Base-by-base conservation (phyloP, 2,329 filamentous ascomycete species). In the Hypoxylon sp. region DNA sequence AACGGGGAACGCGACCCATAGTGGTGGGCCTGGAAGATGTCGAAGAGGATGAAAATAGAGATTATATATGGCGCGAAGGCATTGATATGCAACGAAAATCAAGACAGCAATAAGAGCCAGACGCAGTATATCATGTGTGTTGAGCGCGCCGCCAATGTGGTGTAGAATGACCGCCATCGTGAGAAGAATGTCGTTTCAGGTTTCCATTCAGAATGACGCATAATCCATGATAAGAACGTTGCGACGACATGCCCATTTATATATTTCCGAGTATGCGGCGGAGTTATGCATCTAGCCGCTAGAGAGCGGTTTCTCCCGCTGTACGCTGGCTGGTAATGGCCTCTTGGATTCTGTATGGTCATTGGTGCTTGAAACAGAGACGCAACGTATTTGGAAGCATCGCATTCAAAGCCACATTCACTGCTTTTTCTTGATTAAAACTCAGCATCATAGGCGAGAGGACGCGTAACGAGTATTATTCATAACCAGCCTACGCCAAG, bases 1-100 rank as follows among this genome's bases (percentile, higher is more conserved):
- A 12, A 70, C 27, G 14, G 69, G 64, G 55, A 74, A 70, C 6
- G 71, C 73, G 50, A 74, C 69, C 72, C 72, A 74, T 62, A 74
- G 45, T 23, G 63, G 69, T 5, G 73, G 73, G 12, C 73, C 73
- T 12, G 72, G 73, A n/a, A 74, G 70, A 51, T 73, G 66, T 39
- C 67, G 53, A 5, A 76, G 73, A 1, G 73, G 74, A 59, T 77
- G 74, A 29, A 77, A 70, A 53, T 76, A 77, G 9, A 77, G 67
- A 47, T 75, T 75, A 41, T 74, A 74, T 7, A 74, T 16, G n/a
- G 66, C 67, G 11, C 25, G 14, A 39, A 46, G 5, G 16, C 52
- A 55, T 12, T 64, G 54, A 8, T 69, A 69, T 8, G 62, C 25
- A 27, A 71, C 25, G 11, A 48, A n/a, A 21, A 72, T 21, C 11